phyloP scores from a whole-genome alignment of 2,329 filamentous ascomycete genomes.

The Emericellopsis cladophorae region DNA sequence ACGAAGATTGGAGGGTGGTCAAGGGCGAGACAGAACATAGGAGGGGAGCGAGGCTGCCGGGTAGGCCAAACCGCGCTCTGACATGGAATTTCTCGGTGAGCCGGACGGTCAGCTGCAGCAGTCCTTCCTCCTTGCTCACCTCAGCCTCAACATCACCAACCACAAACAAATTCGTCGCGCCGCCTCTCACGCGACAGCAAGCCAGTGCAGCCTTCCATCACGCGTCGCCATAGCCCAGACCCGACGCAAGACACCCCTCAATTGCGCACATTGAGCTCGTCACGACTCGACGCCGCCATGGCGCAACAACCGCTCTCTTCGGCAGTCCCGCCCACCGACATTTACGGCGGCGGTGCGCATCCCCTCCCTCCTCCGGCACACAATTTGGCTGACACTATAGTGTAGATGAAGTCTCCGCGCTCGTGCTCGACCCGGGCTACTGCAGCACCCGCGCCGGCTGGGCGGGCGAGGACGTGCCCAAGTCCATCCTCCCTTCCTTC shows the following conservation, averaged over 20 bases:
- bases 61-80: too few species aligned
- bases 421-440: constrained; percentile 92
- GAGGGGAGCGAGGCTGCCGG: too few species aligned
- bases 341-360: constrained; percentile 47
- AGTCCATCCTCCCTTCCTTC: constrained; percentile 81
- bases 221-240: neutral
- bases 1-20: too few species aligned
- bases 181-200: neutral
- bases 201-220: neutral
- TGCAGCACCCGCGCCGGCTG: constrained; percentile 87
- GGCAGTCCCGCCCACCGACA: constrained; percentile 45
- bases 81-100: too few species aligned
- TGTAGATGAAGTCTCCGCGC: constrained; percentile 88
- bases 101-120: too few species aligned
- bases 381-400: constrained; percentile 6
- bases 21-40: too few species aligned
- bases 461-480: constrained; percentile 93
- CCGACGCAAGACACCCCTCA: too few species aligned
- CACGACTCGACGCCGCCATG: constrained; percentile 22
- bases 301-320: constrained; percentile 43
- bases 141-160: too few species aligned
- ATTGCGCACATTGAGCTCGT: too few species aligned
- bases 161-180: neutral
- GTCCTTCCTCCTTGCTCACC: too few species aligned
- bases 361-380: neutral